A percentile compares a stretch with the other conserved stretches of the same genome.
Conservation (phyloP, 176 grass and related monocot genomes). For the Guadua angustifolia region DNA sequence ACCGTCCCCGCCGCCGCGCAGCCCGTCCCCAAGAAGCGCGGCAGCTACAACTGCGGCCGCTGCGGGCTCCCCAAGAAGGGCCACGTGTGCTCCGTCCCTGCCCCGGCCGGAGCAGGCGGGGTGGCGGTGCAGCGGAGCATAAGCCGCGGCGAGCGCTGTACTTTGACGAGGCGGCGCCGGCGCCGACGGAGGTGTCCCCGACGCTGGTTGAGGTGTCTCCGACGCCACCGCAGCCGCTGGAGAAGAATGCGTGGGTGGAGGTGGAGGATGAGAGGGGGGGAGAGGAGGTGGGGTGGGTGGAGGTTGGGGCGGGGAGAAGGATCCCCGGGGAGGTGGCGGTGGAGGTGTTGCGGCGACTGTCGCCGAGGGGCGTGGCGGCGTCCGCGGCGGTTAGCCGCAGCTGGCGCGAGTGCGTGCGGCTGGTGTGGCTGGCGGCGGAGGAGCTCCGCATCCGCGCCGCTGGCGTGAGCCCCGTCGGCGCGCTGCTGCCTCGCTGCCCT, state of each 20-base stretch:
- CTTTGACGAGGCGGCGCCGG: conserved; percentile 56
- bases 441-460: conserved; percentile 61
- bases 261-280: neutral
- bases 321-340: conserved; percentile 47
- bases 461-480: conserved; percentile 55
- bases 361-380: conserved; percentile 53
- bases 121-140: neutral
- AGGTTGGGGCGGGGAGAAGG: conserved; percentile 16
- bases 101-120: neutral
- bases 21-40: conserved; percentile 51
- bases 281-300: conserved; percentile 24
- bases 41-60: conserved; percentile 91
- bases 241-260: conserved; percentile 6
- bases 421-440: conserved; percentile 58
- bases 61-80: conserved; percentile 92
- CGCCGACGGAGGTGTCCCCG: neutral
- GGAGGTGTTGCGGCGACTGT: conserved; percentile 63
- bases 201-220: neutral
- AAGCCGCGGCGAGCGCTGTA: conserved; percentile 67
- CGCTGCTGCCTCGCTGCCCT: conserved; percentile 61
- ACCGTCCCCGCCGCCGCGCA: neutral
- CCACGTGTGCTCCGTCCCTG: conserved; percentile 61
- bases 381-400: conserved; percentile 62
- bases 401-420: conserved; percentile 68
- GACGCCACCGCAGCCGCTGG: neutral